Evolutionary conservation across 1,284 basidiomycete genomes (phyloP).

Genomic region (Papiliotrema flavescens): DNA sequence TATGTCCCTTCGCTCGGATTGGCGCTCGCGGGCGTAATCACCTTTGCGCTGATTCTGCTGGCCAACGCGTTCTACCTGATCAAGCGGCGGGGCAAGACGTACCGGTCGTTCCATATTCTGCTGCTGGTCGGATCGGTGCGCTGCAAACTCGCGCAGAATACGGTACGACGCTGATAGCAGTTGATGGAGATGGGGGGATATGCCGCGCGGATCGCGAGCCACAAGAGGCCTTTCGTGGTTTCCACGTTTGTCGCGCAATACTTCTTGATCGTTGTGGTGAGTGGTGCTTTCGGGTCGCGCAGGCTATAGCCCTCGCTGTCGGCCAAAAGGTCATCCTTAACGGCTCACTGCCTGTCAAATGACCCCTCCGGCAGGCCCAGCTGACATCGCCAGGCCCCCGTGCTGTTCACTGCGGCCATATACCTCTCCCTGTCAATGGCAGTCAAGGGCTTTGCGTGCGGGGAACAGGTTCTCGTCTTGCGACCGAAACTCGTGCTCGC

Average conservation of each 20-base stretch:
- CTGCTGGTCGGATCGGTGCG: constrained; percentile 24
- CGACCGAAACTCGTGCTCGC: constrained; percentile 31
- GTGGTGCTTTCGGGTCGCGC: constrained; percentile 8
- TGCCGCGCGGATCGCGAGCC: constrained; percentile 25
- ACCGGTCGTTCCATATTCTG: constrained; percentile 23
- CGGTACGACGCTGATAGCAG: constrained; percentile 6
- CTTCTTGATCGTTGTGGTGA: constrained; percentile 50
- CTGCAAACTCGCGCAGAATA: background rate
- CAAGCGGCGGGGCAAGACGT: constrained; percentile 10
- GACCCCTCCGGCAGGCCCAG: too few relatives aligned
- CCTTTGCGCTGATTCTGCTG: constrained; percentile 35
- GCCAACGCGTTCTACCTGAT: constrained; percentile 29
- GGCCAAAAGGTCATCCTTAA: too few relatives aligned
- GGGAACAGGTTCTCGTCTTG: constrained; percentile 27
- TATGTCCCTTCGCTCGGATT: constrained; percentile 42
- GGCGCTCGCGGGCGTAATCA: constrained; percentile 32
- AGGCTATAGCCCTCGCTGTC: too few relatives aligned
- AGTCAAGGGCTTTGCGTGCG: constrained; percentile 23
- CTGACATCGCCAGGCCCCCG: constrained; percentile 33
- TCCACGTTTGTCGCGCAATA: constrained; percentile 39
- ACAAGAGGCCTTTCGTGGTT: constrained; percentile 25
- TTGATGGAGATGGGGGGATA: constrained; percentile 40
- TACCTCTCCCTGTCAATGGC: constrained; percentile 42
- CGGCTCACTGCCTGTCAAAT: too few relatives aligned
- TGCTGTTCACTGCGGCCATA: constrained; percentile 48